Evolutionary conservation across 768 basidiomycete species (phyloP).

Genomic region (Phaeotremella fagi): DNA sequence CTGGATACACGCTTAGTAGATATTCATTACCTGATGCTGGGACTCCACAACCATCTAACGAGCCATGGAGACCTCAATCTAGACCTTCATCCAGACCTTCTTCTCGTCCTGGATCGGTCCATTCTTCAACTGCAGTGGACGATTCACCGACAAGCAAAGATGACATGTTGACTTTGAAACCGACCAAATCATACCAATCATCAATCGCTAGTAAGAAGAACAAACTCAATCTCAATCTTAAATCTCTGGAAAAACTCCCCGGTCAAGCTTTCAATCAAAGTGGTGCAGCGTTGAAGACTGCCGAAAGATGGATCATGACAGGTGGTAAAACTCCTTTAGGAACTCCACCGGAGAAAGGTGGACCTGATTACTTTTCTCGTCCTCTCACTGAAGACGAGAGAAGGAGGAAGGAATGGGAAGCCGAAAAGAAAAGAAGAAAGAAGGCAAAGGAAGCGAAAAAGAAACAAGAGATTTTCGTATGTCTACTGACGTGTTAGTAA

Average conservation of each 20-base stretch:
- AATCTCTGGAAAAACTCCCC: slow-evolving; percentile 22
- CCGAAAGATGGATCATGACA: slow-evolving; percentile 40
- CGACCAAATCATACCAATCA: slow-evolving; percentile 1
- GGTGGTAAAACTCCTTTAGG: slow-evolving; percentile 34
- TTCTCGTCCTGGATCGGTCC: slow-evolving; percentile 27
- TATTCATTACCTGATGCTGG: slow-evolving; percentile 44
- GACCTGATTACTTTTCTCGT: slow-evolving; percentile 42
- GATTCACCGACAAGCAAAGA: slow-evolving; percentile 3
- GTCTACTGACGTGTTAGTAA: slow-evolving; percentile 28
- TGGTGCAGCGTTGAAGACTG: slow-evolving; percentile 29
- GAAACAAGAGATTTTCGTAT: slow-evolving; percentile 71
- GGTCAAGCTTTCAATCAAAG: slow-evolving; percentile 19
- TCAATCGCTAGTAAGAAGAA: slow-evolving; percentile 11
- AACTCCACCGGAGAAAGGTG: slow-evolving; percentile 40
- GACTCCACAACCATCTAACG: background rate
- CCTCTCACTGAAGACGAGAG: slow-evolving; percentile 42
- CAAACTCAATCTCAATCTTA: slow-evolving; percentile 20
- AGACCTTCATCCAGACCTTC: slow-evolving; percentile 14
- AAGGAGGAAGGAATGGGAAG: slow-evolving; percentile 49
- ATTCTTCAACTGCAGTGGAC: slow-evolving; percentile 34
- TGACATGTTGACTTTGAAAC: slow-evolving; percentile 1
- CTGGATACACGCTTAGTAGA: slow-evolving; percentile 66
- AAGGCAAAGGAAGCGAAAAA: slow-evolving; percentile 56
- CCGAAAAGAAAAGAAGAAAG: slow-evolving; percentile 52
- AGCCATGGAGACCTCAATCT: slow-evolving; percentile 31